Evolutionary conservation across 1,139 yeast species (phyloP).

Genomic region (Suhomyces coccinellae): DNA sequence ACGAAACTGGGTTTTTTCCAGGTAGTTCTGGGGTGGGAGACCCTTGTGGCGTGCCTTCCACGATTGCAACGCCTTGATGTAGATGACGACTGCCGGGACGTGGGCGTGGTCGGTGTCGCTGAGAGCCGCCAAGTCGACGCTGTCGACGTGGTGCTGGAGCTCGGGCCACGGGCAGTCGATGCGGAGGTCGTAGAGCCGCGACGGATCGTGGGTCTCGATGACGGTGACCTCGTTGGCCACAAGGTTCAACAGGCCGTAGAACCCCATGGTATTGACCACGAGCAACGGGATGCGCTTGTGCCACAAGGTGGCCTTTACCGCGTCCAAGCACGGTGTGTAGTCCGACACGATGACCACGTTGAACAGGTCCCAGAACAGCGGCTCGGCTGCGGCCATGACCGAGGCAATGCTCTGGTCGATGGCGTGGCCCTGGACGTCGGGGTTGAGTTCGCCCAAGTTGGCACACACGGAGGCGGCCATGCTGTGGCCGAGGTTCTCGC

Average conservation of each 20-base stretch:
- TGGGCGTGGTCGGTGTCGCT: conserved; percentile 60
- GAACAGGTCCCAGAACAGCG: conserved; percentile 51
- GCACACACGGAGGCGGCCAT: conserved; percentile 41
- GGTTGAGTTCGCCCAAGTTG: conserved; percentile 57
- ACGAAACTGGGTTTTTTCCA: conserved; percentile 53
- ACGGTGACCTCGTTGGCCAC: conserved; percentile 56
- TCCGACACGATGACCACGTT: conserved; percentile 54
- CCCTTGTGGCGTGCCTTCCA: conserved; percentile 41
- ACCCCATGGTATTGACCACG: conserved; percentile 56
- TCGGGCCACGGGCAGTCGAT: conserved; percentile 78
- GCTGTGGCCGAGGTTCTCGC: conserved; percentile 44
- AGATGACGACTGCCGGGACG: conserved; percentile 71
- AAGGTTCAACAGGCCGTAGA: conserved; percentile 64
- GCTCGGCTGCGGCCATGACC: conserved; percentile 14
- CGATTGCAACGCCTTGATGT: conserved; percentile 53
- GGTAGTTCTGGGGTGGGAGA: conserved; percentile 42
- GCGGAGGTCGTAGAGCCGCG: conserved; percentile 65
- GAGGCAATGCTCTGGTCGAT: conserved; percentile 24
- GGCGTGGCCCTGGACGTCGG: conserved; percentile 50
- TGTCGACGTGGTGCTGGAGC: conserved; percentile 51
- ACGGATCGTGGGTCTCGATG: conserved; percentile 74
- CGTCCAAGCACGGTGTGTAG: conserved; percentile 20
- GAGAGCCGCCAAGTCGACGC: conserved; percentile 48
- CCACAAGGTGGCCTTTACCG: conserved; percentile 44
- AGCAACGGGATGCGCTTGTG: conserved; percentile 53